Percentiles rank a stretch among this genome's conserved stretches.
These are phyloP conservation scores for Talaromyces sp. DNA, from an alignment of 2,329 filamentous ascomycete species.

Conservation along the genomic window DNA sequence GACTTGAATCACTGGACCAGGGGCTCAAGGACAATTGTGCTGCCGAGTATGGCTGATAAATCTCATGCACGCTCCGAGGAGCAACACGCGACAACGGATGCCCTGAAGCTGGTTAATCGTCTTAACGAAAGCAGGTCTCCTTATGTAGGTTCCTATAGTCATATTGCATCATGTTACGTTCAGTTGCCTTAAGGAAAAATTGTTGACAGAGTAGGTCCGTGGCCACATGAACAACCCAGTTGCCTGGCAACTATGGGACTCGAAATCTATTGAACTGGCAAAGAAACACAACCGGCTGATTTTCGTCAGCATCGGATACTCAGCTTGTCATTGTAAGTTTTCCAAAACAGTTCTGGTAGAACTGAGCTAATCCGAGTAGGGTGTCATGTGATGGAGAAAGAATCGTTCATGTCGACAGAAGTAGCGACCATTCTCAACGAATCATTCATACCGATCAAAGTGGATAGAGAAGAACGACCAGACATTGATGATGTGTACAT, in stretches of 20 bases:
- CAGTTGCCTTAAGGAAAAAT: not conserved
- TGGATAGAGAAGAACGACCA: conserved; percentile 90
- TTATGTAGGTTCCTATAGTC: conserved; percentile 51
- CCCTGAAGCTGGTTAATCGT: conserved; percentile 51
- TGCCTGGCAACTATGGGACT: conserved; percentile 84
- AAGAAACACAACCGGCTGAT: conserved; percentile 80
- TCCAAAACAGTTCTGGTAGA: not conserved
- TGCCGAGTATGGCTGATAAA: conserved; percentile 26
- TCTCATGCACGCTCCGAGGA: conserved; percentile 29
- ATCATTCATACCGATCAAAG: conserved; percentile 83
- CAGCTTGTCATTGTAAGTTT: conserved; percentile 83
- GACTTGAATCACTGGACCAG: not conserved
- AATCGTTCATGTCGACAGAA: conserved; percentile 81
- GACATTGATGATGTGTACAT: conserved; percentile 96
- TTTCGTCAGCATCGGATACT: conserved; percentile 92
- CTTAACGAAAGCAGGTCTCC: conserved; percentile 61
- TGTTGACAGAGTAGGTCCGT: conserved; percentile 52
- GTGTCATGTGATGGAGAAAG: conserved; percentile 86
- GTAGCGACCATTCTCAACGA: conserved; percentile 80
- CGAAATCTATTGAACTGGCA: conserved; percentile 72
- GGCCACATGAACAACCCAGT: conserved; percentile 78
- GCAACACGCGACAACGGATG: conserved; percentile 24
- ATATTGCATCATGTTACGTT: not conserved
- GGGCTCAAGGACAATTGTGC: not conserved
- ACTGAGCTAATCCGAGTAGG: conserved; percentile 44